Base-by-base conservation (phyloP, 805 yeast genomes). In the Ascoidea rubescens region DNA sequence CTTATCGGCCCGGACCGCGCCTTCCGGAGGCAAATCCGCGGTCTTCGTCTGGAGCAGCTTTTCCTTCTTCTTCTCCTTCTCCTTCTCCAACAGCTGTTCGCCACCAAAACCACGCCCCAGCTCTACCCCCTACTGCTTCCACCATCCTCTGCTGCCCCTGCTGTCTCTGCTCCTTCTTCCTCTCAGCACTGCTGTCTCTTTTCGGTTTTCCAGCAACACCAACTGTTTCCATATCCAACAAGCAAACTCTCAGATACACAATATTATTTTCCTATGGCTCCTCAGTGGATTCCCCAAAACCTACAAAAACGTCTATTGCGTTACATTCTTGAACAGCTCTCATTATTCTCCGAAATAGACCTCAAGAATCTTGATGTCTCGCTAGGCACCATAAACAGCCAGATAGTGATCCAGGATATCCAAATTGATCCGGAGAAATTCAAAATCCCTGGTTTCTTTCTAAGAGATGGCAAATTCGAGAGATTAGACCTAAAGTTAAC, bases 331-430 rank as follows among this genome's bases (percentile, higher is more conserved):
- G 87, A 85, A 62, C 91, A 87, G 65, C 76, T 89, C 47, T 80
- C 90, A 14, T 67, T 90, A 46, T 87, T 90, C 61, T 84, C 96
- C 1, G 85, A 83, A 57, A 76, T 89, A 28, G 95, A 89, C 64
- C 70, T 88, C 17, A 84, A 88, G 17, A 84, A 88, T 61, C 64
- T 90, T 51, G 93, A 88, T 60, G 88, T 90, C 0, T 82, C 95
- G 5, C 67, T 87, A 21, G 86, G 87, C 1, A 67, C 69, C 64
- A 74, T 73, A 64, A 71, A 69, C 53, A 21, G 28, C 28, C 28
- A 21, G 28, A 21, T 21, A 21, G 28, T 21, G 28, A 73, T 77
- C 16, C 73, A 77, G 48, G 82, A 87, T 63, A 77, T 90, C 7
- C 73, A 80, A 49, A 66, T 90, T 32, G 91, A 85, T 61, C 80